A percentile compares a stretch with the other conserved stretches of the same genome.
Evolutionary conservation across 2,329 filamentous ascomycete genomes (phyloP).

Genomic region (Paecilomyces niveus): DNA sequence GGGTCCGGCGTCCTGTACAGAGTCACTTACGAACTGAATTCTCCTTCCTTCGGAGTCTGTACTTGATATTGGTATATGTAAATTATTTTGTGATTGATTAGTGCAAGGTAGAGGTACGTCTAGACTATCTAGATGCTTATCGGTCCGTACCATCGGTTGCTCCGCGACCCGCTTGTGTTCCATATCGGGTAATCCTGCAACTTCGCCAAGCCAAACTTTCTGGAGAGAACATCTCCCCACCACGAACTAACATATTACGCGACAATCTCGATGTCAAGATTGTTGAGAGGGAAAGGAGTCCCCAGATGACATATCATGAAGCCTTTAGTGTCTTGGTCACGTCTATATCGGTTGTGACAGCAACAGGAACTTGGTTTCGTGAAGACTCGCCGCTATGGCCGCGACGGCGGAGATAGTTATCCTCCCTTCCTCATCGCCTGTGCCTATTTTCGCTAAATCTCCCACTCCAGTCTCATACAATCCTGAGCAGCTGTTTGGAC

Average conservation of each 20-base stretch:
- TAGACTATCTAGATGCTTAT: not conserved
- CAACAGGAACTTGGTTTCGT: not conserved
- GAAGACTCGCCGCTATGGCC: constrained; percentile 24
- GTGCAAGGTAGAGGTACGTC: not conserved
- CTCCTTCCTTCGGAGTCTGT: not conserved
- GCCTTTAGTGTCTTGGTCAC: not conserved
- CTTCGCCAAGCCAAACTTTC: constrained; percentile 25
- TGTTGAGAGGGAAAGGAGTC: not conserved
- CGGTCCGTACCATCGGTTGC: constrained; percentile 21
- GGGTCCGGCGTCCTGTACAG: not conserved
- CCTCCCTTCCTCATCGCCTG: constrained; percentile 38
- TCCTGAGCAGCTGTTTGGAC: constrained; percentile 7
- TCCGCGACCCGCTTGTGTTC: constrained; percentile 19
- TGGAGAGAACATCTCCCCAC: not conserved
- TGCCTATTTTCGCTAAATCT: constrained; percentile 19
- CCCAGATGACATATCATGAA: not conserved
- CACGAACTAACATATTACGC: not conserved
- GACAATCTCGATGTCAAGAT: not conserved
- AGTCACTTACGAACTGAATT: not conserved
- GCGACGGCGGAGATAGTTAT: constrained; percentile 29
- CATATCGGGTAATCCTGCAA: constrained; percentile 22
- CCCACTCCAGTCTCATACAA: constrained; percentile 20
- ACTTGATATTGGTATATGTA: not conserved
- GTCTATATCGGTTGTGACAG: not conserved
- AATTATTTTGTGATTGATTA: not conserved